phyloP scores from a whole-genome alignment of 2,329 filamentous ascomycete genomes.

The Botryotinia convoluta region DNA sequence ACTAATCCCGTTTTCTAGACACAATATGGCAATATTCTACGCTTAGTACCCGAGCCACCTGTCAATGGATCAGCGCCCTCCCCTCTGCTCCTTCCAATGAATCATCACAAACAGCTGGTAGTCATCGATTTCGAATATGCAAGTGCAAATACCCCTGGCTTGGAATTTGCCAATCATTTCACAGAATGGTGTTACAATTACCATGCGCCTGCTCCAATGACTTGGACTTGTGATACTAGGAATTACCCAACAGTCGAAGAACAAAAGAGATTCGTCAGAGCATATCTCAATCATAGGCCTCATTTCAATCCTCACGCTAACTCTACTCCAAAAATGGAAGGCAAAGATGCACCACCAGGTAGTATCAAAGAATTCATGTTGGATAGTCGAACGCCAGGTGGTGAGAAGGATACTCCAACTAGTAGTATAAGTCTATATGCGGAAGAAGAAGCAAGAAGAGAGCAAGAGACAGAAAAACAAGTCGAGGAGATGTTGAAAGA shows the following conservation, averaged over 20 bases:
- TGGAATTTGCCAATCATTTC: slow-evolving; percentile 98
- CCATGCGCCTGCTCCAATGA: slow-evolving; percentile 62
- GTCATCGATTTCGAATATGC: slow-evolving; percentile 99
- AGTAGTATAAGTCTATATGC: slow-evolving; percentile 43
- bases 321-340: slow-evolving; percentile 36
- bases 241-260: slow-evolving; percentile 77
- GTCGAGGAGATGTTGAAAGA: slow-evolving; percentile 73
- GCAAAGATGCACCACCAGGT: slow-evolving; percentile 31
- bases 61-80: slow-evolving; percentile 47
- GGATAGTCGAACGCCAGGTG: slow-evolving; percentile 60
- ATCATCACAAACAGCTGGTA: slow-evolving; percentile 92
- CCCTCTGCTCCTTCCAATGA: slow-evolving; percentile 81
- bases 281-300: slow-evolving; percentile 81
- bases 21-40: slow-evolving; percentile 96
- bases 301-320: slow-evolving; percentile 55
- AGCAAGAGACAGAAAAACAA: slow-evolving; percentile 64
- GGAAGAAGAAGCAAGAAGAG: slow-evolving; percentile 60
- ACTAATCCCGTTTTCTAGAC: slow-evolving; percentile 54
- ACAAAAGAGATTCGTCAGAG: slow-evolving; percentile 78
- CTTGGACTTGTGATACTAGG: slow-evolving; percentile 66
- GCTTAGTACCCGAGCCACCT: slow-evolving; percentile 61
- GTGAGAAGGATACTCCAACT: slow-evolving; percentile 29
- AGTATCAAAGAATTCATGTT: slow-evolving; percentile 64
- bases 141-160: slow-evolving; percentile 78
- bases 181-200: slow-evolving; percentile 99